Conservation (phyloP, 352 stramenopile genomes). For the Detonula confervacea region DNA sequence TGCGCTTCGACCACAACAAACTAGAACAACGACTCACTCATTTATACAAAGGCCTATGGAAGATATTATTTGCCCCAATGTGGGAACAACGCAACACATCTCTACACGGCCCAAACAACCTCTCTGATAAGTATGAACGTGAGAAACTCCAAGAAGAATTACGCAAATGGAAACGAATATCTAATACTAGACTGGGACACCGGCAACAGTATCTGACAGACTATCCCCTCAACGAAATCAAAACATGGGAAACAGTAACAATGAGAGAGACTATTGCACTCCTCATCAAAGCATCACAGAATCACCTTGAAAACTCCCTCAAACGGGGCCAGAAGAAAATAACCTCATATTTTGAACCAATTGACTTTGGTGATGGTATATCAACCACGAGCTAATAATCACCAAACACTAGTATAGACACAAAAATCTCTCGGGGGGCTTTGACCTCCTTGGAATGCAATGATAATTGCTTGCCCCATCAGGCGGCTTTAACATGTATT, state of each 20-base stretch:
- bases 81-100: neutral
- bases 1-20: neutral
- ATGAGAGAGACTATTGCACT: neutral
- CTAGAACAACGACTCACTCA: neutral
- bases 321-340: neutral
- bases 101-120: neutral
- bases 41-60: neutral
- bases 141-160: neutral
- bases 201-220: neutral
- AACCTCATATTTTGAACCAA: neutral
- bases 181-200: neutral
- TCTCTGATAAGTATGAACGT: neutral
- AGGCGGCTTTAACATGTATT: neutral
- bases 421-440: neutral
- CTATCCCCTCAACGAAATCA: neutral
- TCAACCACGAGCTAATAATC: neutral
- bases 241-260: neutral
- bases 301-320: neutral
- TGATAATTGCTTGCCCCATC: neutral
- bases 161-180: neutral
- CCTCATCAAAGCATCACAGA: neutral
- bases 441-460: neutral
- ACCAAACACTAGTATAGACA: neutral
- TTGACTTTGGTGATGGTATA: neutral
- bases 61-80: neutral